Evolutionary conservation across 2,329 filamentous ascomycete genomes (phyloP).

Genomic region (Ophiostoma himal-ulmi): DNA sequence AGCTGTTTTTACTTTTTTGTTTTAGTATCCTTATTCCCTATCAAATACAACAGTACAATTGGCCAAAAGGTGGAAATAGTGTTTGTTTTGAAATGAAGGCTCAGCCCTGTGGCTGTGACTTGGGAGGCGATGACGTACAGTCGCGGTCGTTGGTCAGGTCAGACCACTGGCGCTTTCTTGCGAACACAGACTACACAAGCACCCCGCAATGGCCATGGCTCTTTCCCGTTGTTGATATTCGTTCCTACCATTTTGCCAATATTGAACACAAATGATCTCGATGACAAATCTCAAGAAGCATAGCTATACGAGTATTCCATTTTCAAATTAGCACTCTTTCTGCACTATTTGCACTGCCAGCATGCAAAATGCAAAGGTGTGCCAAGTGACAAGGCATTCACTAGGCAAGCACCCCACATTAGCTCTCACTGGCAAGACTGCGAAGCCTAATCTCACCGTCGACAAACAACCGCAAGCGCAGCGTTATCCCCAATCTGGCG

Average conservation of each 20-base stretch:
- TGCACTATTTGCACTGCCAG: not conserved
- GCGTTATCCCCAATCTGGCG: not conserved
- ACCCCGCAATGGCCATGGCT: not conserved
- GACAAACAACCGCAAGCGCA: not conserved
- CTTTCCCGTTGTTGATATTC: not conserved
- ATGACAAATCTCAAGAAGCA: not conserved
- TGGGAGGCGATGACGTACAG: slow-evolving; percentile 21
- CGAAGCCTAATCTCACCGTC: not conserved
- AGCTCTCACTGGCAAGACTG: not conserved
- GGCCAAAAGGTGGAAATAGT: not conserved
- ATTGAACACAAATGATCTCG: not conserved
- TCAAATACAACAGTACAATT: not conserved
- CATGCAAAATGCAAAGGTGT: not conserved
- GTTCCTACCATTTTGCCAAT: not conserved
- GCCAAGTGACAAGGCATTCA: slow-evolving; percentile 2
- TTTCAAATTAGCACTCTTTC: not conserved
- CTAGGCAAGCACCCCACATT: not conserved
- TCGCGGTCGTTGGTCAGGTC: not conserved
- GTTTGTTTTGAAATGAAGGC: not conserved
- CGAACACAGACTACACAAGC: not conserved
- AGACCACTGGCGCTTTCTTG: not conserved
- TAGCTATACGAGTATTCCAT: not conserved
- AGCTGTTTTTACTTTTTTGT: not conserved
- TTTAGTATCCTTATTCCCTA: not conserved
- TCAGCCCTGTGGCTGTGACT: slow-evolving; percentile 23